These are phyloP conservation scores for Trichoderma atroviride DNA, from an alignment of 2,329 filamentous ascomycete species.

Conservation along the genomic window DNA sequence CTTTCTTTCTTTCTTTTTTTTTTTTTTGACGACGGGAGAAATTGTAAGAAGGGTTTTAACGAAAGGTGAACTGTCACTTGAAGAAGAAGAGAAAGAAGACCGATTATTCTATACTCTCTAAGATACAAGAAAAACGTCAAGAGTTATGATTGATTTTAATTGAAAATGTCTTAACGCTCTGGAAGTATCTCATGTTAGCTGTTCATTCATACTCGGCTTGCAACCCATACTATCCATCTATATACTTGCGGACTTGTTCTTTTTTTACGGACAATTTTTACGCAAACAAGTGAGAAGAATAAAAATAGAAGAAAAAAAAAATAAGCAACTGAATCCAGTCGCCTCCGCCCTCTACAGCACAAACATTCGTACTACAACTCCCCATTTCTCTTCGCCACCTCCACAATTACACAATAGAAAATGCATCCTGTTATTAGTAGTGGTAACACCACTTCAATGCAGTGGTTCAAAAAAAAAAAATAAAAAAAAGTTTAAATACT, in stretches of 20 bases:
- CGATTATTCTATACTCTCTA: background rate
- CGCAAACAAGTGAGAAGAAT: background rate
- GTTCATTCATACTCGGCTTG: background rate
- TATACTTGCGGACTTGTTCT: background rate
- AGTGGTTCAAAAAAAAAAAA: too few relatives aligned
- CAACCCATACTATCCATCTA: background rate
- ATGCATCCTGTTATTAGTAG: background rate
- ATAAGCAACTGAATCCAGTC: background rate
- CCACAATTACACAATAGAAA: background rate
- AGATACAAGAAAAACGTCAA: background rate
- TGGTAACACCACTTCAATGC: background rate
- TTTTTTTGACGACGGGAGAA: background rate
- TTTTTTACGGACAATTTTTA: background rate
- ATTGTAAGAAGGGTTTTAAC: background rate
- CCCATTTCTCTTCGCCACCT: background rate
- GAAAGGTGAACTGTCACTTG: background rate
- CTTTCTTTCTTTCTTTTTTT: too few relatives aligned
- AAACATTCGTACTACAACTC: background rate
- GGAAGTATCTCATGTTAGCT: background rate
- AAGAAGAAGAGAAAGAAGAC: too few relatives aligned
- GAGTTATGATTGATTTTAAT: too few relatives aligned
- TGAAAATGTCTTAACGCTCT: background rate
- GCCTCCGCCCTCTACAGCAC: background rate
- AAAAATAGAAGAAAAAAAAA: too few relatives aligned
- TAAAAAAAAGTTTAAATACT: too few relatives aligned